Percentiles rank a stretch among this genome's conserved stretches.
Conservation (phyloP, 345 rosid genomes). For the Salix purpurea region DNA sequence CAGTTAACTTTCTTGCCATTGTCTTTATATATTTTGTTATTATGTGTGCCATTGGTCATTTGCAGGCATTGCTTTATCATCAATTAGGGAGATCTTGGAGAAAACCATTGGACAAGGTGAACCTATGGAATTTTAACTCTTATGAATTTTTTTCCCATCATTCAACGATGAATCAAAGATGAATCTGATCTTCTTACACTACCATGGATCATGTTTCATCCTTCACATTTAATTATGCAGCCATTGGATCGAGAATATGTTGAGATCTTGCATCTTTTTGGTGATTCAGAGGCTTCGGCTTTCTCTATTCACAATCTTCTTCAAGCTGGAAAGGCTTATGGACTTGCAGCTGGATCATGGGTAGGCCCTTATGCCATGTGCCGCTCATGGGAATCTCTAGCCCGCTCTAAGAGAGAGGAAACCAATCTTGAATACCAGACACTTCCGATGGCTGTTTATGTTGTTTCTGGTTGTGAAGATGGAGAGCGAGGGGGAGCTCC, state of each 20-base stretch:
- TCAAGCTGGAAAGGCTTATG: conserved; percentile 64
- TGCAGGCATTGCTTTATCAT: conserved; percentile 82
- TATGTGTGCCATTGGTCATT: not conserved
- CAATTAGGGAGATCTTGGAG: conserved; percentile 91
- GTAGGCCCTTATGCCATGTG: conserved; percentile 95
- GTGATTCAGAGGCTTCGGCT: conserved; percentile 60
- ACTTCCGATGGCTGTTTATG: conserved; percentile 82
- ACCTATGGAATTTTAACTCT: not conserved
- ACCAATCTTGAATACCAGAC: conserved; percentile 24
- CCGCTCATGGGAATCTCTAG: conserved; percentile 78
- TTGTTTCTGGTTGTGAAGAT: conserved; percentile 91
- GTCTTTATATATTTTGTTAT: not conserved
- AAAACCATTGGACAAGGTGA: conserved; percentile 50
- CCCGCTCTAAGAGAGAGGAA: conserved; percentile 46
- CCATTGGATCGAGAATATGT: conserved; percentile 57
- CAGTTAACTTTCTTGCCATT: not conserved
- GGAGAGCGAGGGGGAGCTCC: conserved; percentile 99
- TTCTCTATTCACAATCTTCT: conserved; percentile 91
- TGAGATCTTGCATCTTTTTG: conserved; percentile 69
- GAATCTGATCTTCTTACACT: too few relatives aligned
- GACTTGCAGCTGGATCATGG: conserved; percentile 99
- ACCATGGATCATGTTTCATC: conserved; percentile 1
- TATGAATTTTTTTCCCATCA: not conserved
- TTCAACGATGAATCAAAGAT: not conserved
- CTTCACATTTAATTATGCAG: conserved; percentile 36